Evolutionary conservation across 2,329 filamentous ascomycete species (phyloP), one percentile per base, ranked within the genome.

Genomic region (Orbilia brochopaga): DNA sequence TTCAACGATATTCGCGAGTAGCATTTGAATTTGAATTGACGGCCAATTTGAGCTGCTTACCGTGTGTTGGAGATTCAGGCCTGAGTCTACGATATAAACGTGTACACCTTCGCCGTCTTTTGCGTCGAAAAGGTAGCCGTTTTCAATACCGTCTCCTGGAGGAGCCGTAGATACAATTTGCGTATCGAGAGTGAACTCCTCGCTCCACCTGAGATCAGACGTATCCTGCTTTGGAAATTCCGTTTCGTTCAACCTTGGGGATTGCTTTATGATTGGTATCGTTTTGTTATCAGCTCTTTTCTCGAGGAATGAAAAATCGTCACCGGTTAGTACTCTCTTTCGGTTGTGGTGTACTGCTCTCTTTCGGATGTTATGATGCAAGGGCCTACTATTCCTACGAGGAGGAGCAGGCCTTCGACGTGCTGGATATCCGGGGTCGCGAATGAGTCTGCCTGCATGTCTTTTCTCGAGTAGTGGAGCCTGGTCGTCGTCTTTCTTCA

Each of bases 81-180:
- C 66, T 0, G 59, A 23, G 42, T 70, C 66, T 3, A 70, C n/a
- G 23, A 64, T 55, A 27, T 70, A 70, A 1, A 70, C 66, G 21
- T 19, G 48, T 23, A 59, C 7, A 10, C 51, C 46, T 1, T 42
- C 52, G 4, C 66, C 66, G 23, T 70, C 66, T 13, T 55, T 42
- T 24, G 23, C 54, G 23, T 64, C 66, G 24, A 64, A 70, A 6
- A 70, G 35, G 15, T 64, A 70, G 13, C 48, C 44, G 6, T 35
- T 37, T n/a, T 19, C 5, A 6, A 52, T 1, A 11, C 17, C 35
- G 11, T 42, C 6, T 5, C 53, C 65, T 0, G 65, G 65, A 24
- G 65, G 65, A 4, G 54, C 44, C 11, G 17, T 11, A 15, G 65
- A 69, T 7, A 54, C 3, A 15, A 59, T 15, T 23, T 27, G 37